Base-by-base conservation (phyloP, 2,329 filamentous ascomycete species). In the Mycosphaerella sp. region DNA sequence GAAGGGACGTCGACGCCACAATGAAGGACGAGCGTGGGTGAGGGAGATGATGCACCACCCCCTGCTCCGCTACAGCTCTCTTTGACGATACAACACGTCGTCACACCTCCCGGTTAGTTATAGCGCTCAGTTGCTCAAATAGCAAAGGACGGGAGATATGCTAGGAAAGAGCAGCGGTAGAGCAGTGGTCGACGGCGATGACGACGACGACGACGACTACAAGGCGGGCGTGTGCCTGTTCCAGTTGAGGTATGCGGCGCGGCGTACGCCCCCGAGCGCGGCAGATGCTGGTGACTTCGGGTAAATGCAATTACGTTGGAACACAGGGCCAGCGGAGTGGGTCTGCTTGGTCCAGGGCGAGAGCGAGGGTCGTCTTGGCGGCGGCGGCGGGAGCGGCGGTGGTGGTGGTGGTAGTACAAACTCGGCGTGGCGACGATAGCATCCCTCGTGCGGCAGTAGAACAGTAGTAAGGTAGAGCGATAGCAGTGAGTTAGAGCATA, bases 1-100 rank as follows among this genome's bases (percentile, higher is more conserved):
- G 45, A 12, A 49, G 45, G 21, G 44, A 39, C 44, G 39, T 34
- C 13, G 30, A 34, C 10, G 30, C 32, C 41, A 44, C 32, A 18
- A 25, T 47, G 41, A 39, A 27, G 45, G 36, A 42, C 25, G 39
- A 28, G 37, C 9, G n/a, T 25, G n/a, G 14, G 10, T 43, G 42
- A 16, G 28, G 42, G 42, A 18, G 14, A 12, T 35, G 44, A 14
- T 25, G 34, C 21, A 25, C 21, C 21, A 6, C 21, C 21, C 21
- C 7, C 18, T 21, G n/a, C 21, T 25, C 21, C 21, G 21, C 5
- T 25, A 25, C 21, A 25, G 5, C 2, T 25, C 21, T 25, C 21
- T 25, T 4, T 3, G 2, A 25, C 2, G 21, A 25, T 25, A 25
- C 7, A 25, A 25, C 21, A 25, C 21, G 21, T 25, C 21, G 21